phyloP scores from a whole-genome alignment of 805 yeast genomes.

The Ogataea degrootiae region DNA sequence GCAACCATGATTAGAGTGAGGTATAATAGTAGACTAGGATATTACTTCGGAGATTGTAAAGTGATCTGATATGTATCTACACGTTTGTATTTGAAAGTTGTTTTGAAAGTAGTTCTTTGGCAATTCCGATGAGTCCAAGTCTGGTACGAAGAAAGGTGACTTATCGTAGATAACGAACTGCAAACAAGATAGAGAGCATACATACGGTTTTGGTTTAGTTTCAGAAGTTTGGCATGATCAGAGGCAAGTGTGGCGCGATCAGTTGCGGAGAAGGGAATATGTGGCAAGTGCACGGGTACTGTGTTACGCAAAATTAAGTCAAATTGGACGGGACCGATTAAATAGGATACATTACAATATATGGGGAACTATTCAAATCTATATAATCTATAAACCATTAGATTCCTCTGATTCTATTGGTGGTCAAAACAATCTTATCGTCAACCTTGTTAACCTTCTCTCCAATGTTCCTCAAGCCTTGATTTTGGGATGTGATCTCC shows the following conservation, averaged over 20 bases:
- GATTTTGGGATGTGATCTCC: slow-evolving; percentile 77
- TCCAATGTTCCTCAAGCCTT: slow-evolving; percentile 67
- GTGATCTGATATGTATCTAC: too few relatives aligned
- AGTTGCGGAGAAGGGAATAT: too few relatives aligned
- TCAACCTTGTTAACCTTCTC: slow-evolving; percentile 83
- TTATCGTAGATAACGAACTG: too few relatives aligned
- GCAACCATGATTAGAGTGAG: slow-evolving; percentile 25
- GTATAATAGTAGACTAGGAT: background rate
- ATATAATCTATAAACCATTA: slow-evolving; percentile 2
- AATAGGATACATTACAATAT: background rate
- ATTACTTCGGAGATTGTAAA: background rate
- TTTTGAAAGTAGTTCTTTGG: too few relatives aligned
- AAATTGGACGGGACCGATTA: background rate
- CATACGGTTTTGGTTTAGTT: too few relatives aligned
- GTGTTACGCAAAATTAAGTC: background rate
- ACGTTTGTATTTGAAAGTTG: too few relatives aligned
- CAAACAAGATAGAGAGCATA: too few relatives aligned
- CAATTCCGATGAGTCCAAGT: too few relatives aligned
- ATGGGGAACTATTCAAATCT: background rate
- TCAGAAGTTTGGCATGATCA: too few relatives aligned
- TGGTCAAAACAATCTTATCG: slow-evolving; percentile 50
- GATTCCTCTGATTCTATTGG: slow-evolving; percentile 30
- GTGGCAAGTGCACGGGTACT: too few relatives aligned
- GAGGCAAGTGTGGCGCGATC: too few relatives aligned
- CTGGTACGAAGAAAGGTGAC: too few relatives aligned